Percentiles rank a stretch among this genome's conserved stretches.
Conservation (phyloP, 2,329 filamentous ascomycete species). For the Xylaria sp. region DNA sequence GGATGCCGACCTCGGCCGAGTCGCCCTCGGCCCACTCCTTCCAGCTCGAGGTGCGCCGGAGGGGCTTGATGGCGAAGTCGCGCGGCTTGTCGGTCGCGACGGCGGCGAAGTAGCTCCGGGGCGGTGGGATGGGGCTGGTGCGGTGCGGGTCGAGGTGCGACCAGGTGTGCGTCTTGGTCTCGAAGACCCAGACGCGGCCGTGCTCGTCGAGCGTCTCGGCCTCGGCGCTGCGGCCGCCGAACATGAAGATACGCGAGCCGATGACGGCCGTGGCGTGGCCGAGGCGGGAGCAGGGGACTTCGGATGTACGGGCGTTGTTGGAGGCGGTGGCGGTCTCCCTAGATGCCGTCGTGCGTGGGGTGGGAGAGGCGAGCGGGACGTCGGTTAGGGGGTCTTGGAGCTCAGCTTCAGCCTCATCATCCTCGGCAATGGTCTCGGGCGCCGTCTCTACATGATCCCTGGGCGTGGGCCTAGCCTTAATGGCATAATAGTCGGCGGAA, state of each 20-base stretch:
- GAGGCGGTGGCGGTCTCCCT: conserved; percentile 21
- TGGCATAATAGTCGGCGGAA: conserved; percentile 60
- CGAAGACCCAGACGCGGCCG: conserved; percentile 76
- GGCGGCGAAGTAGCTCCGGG: conserved; percentile 73
- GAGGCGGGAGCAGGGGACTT: conserved; percentile 68
- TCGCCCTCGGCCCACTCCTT: conserved; percentile 60
- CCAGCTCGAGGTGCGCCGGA: conserved; percentile 50
- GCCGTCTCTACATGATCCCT: conserved; percentile 26
- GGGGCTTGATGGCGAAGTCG: conserved; percentile 45
- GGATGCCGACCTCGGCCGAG: conserved; percentile 56
- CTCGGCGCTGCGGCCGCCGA: conserved; percentile 69
- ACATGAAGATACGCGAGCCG: conserved; percentile 73
- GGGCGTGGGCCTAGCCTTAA: conserved; percentile 52
- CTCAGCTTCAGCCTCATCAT: conserved; percentile 32
- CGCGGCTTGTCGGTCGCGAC: conserved; percentile 60
- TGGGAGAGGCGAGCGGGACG: conserved; percentile 43
- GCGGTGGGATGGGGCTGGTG: conserved; percentile 55
- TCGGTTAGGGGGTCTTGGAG: conserved; percentile 46
- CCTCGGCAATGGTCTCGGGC: conserved; percentile 30
- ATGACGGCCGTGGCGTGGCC: conserved; percentile 73
- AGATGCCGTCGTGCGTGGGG: conserved; percentile 18
- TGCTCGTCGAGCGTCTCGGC: conserved; percentile 74
- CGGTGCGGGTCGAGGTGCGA: conserved; percentile 60
- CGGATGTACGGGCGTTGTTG: conserved; percentile 34
- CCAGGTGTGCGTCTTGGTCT: conserved; percentile 68